phyloP scores from a whole-genome alignment of 257 asterid genomes.

The Salvia rosmarinus region DNA sequence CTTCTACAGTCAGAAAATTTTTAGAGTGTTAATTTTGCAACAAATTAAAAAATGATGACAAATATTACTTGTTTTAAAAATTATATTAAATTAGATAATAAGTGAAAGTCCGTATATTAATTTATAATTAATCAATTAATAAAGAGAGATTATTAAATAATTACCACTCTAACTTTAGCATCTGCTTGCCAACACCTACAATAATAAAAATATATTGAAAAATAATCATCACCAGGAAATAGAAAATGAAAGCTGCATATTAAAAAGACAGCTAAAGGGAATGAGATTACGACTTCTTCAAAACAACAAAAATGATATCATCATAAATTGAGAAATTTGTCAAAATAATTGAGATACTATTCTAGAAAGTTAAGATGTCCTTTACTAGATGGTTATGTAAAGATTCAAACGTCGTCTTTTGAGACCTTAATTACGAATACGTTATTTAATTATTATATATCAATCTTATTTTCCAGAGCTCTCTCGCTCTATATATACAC shows the following conservation, averaged over 20 bases:
- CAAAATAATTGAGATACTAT: background rate
- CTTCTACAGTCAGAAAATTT: too few relatives aligned
- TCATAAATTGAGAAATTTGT: background rate
- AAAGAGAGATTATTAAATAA: too few relatives aligned
- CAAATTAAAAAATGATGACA: too few relatives aligned
- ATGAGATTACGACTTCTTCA: background rate
- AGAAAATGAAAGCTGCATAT: constrained; percentile 6
- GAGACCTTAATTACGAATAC: too few relatives aligned
- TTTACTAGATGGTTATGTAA: background rate
- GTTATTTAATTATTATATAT: too few relatives aligned
- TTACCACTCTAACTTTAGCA: background rate
- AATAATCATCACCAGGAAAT: background rate
- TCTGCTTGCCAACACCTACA: constrained; percentile 15
- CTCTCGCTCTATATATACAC: too few relatives aligned
- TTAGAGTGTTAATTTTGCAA: too few relatives aligned
- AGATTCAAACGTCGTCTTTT: background rate
- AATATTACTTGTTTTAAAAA: too few relatives aligned
- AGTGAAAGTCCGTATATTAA: too few relatives aligned
- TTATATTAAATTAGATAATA: too few relatives aligned
- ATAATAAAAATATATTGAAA: background rate
- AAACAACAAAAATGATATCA: background rate
- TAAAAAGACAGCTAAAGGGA: background rate
- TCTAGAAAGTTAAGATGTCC: background rate
- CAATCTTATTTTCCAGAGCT: too few relatives aligned
- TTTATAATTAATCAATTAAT: too few relatives aligned